Evolutionary conservation across 768 basidiomycete species (phyloP), one percentile per base, ranked within the genome.

Genomic region (Hortiboletus campestris): DNA sequence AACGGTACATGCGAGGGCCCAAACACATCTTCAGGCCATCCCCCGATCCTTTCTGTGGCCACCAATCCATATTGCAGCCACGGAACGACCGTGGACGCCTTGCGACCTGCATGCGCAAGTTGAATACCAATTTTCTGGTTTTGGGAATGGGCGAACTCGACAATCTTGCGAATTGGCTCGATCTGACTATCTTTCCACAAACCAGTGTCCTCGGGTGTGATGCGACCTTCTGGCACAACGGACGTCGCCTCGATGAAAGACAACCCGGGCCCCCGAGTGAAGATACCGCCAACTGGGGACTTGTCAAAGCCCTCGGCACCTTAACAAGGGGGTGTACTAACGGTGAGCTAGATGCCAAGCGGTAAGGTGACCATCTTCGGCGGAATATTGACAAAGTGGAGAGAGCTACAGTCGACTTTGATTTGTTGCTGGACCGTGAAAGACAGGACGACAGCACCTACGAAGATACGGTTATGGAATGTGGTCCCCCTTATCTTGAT

Each of bases 101-200:
- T 91, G n/a, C 89, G 76, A 0, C 90, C 89, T 0, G 88, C 86
- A 58, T 92, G 89, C 0, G 80, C 84, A 17, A 91, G 78, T 67
- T 92, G 91, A 51, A 91, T 84, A 10, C 76, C 89, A 20, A 91
- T 80, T 46, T 84, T 84, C 64, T 86, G 83, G 45, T 77, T 80
- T 60, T 86, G 85, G 1, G 83, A 81, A 64, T 88, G 85, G n/a
- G 85, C 85, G 51, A 89, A 88, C 55, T 85, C 81, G 63, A 84
- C 80, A 59, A 91, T 75, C 36, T 78, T 68, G 54, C 77, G 74
- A 40, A 81, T 64, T 2, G 70, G 60, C 16, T 68, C 74, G 58
- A 72, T 76, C 38, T 89, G 88, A 2, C 74, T 73, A 56, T 86
- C 87, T 22, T 75, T 69, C 86, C 87, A 89, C 51, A 89, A 63